Conservation (phyloP, 345 rosid genomes). For the Ricinus communis region DNA sequence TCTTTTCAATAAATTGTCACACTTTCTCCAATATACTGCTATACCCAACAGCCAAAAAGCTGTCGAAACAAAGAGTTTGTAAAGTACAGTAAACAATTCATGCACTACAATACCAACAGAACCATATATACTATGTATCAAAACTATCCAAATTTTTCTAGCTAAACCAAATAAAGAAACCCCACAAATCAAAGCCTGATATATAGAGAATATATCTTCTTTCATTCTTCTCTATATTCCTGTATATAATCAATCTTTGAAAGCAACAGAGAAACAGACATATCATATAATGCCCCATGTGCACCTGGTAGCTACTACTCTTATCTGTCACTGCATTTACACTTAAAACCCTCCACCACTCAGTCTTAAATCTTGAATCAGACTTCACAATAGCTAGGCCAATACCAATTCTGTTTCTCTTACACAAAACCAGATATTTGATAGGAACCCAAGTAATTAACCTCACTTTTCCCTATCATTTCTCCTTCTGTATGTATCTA, state of each 20-base stretch:
- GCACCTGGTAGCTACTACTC: constrained; percentile 10
- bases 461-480: constrained; percentile 18
- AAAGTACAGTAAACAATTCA: background rate
- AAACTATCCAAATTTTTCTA: background rate
- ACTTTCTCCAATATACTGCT: constrained; percentile 3
- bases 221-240: background rate
- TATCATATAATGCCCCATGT: constrained; percentile 19
- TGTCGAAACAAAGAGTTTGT: background rate
- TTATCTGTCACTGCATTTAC: constrained; percentile 2
- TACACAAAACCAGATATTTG: constrained; percentile 29
- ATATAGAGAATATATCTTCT: background rate
- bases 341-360: background rate
- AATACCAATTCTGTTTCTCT: constrained; percentile 11
- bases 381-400: background rate
- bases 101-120: background rate
- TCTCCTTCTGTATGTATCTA: constrained; percentile 5
- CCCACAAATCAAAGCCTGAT: background rate
- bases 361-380: background rate
- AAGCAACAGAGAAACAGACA: constrained; percentile 25
- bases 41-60: background rate
- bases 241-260: constrained; percentile 6
- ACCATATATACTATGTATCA: background rate
- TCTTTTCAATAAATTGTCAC: background rate
- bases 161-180: background rate
- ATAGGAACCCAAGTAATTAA: constrained; percentile 22